Conservation (phyloP, 192 early-diverging fungal genomes). For the Entomortierella lignicola region DNA sequence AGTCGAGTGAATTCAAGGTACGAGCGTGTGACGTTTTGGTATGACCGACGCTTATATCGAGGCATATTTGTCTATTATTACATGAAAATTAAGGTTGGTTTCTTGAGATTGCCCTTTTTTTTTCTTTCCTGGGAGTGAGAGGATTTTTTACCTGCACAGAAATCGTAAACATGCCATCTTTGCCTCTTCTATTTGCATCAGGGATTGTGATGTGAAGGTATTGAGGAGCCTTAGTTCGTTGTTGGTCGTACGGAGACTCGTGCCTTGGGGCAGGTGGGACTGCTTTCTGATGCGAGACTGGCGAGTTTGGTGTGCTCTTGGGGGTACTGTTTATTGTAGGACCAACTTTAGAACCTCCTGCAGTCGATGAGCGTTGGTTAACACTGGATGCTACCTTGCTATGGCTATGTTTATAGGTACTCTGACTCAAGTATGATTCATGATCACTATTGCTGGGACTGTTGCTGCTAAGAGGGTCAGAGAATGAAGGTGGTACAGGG, state of each 20-base stretch:
- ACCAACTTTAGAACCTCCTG: not conserved
- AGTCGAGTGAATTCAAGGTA: conserved; percentile 56
- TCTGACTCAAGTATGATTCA: not conserved
- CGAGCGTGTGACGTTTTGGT: conserved; percentile 48
- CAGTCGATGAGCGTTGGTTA: conserved; percentile 1
- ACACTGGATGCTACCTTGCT: not conserved
- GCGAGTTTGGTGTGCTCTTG: conserved; percentile 11
- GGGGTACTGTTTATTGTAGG: not conserved
- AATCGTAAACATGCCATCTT: conserved; percentile 44
- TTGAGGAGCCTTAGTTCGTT: conserved; percentile 40
- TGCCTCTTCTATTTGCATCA: conserved; percentile 34
- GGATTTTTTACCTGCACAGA: conserved; percentile 26
- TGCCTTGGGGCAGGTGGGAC: conserved; percentile 15
- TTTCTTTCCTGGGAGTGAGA: not conserved
- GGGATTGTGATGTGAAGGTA: conserved; percentile 47
- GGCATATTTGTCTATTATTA: conserved; percentile 55
- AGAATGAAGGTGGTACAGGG: conserved; percentile 8
- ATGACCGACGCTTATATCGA: conserved; percentile 49
- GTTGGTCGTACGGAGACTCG: conserved; percentile 43
- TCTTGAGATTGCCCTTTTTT: not conserved
- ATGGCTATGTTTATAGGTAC: not conserved
- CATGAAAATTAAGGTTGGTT: not conserved
- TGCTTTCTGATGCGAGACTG: conserved; percentile 5
- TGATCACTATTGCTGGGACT: conserved; percentile 2
- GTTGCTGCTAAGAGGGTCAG: conserved; percentile 25